Evolutionary conservation across 2,329 filamentous ascomycete species (phyloP).

Genomic region (Calonectria hongkongensis): DNA sequence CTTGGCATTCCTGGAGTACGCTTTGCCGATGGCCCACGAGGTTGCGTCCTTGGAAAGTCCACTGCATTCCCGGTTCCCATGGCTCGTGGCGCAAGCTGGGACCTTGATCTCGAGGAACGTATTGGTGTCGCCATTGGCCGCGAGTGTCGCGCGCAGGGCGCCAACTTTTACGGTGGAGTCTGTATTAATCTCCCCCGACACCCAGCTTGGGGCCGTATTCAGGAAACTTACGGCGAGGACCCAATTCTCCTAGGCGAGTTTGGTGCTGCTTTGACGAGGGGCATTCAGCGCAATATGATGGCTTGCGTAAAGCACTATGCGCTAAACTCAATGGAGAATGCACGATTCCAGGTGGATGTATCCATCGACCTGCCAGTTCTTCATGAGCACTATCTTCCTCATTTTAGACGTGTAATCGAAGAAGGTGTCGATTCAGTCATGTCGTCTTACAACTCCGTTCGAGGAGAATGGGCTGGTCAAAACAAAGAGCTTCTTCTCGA

Average conservation of each 20-base stretch:
- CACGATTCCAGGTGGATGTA: constrained; percentile 49
- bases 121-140: constrained; percentile 49
- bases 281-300: constrained; percentile 48
- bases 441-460: constrained; percentile 49
- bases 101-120: constrained; percentile 42
- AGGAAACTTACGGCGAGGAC: constrained; percentile 52
- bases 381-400: constrained; percentile 49
- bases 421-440: constrained; percentile 45
- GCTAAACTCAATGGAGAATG: constrained; percentile 51
- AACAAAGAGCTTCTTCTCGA: constrained; percentile 43
- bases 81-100: constrained; percentile 51
- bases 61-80: constrained; percentile 48
- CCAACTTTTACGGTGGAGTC: constrained; percentile 48
- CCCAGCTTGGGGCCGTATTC: constrained; percentile 51
- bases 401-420: constrained; percentile 46
- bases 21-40: constrained; percentile 47
- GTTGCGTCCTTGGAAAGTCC: constrained; percentile 39
- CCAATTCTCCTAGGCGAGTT: constrained; percentile 48
- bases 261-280: constrained; percentile 42
- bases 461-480: constrained; percentile 47
- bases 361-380: constrained; percentile 42
- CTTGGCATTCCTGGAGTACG: constrained; percentile 43
- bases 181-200: constrained; percentile 52
- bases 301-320: constrained; percentile 51
- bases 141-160: constrained; percentile 44